Percentiles rank a stretch among this genome's conserved stretches.
Evolutionary conservation across 1,284 basidiomycete species (phyloP).

Genomic region (Trametes sp.): DNA sequence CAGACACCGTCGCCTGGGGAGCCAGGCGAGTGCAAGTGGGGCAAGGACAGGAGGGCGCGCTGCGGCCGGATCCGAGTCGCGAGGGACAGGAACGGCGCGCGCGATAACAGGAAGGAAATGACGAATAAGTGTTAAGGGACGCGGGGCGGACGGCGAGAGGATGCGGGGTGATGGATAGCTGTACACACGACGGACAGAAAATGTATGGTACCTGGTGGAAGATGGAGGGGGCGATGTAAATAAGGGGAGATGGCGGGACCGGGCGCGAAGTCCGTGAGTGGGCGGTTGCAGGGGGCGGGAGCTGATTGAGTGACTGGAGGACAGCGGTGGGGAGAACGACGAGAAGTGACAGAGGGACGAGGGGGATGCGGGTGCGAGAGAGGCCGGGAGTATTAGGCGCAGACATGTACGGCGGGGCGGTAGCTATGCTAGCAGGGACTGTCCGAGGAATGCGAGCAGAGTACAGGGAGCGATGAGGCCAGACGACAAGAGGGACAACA

Average conservation of each 20-base stretch:
- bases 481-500: conserved; percentile 14
- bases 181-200: conserved; percentile 25
- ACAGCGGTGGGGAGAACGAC: conserved; percentile 9
- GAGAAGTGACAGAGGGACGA: background rate
- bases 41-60: background rate
- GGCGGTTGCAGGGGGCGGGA: background rate
- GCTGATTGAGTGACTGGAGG: background rate
- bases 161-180: conserved; percentile 21
- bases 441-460: conserved; percentile 9
- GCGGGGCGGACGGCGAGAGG: background rate
- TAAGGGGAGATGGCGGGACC: conserved; percentile 14
- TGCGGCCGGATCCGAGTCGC: too few species aligned
- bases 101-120: too few species aligned
- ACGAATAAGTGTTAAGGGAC: conserved; percentile 15
- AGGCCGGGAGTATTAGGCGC: conserved; percentile 7
- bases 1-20: conserved; percentile 11
- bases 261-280: conserved; percentile 10
- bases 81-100: background rate
- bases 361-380: background rate
- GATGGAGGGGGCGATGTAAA: conserved; percentile 26
- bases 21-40: background rate
- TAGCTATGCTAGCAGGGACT: conserved; percentile 19
- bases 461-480: conserved; percentile 7
- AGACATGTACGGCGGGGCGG: conserved; percentile 3
- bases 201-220: conserved; percentile 28